Percentiles rank a stretch among this genome's conserved stretches.
Conservation (phyloP, 2,329 filamentous ascomycete species). For the Fusarium sp. region DNA sequence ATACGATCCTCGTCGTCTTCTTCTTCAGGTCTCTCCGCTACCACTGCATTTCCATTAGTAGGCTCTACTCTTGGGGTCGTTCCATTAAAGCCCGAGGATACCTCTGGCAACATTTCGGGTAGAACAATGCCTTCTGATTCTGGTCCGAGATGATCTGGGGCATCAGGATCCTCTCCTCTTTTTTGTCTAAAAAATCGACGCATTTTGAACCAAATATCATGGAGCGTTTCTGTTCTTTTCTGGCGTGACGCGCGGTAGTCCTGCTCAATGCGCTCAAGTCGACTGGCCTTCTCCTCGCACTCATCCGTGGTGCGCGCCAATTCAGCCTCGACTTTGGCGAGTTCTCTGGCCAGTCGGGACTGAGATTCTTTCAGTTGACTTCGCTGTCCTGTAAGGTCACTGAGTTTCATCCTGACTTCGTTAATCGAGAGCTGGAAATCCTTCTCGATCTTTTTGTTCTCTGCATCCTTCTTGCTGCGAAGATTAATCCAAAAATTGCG, state of each 20-base stretch:
- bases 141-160: slow-evolving; percentile 22
- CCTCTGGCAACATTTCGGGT: slow-evolving; percentile 10
- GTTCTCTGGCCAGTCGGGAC: slow-evolving; percentile 43
- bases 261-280: slow-evolving; percentile 46
- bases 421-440: slow-evolving; percentile 39
- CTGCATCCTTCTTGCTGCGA: slow-evolving; percentile 36
- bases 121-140: slow-evolving; percentile 26
- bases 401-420: slow-evolving; percentile 44
- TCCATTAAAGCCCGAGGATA: slow-evolving; percentile 20
- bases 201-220: slow-evolving; percentile 46
- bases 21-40: neutral
- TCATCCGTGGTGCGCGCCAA: slow-evolving; percentile 46
- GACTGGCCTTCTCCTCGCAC: slow-evolving; percentile 47
- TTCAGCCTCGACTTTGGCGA: slow-evolving; percentile 50
- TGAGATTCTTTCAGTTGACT: slow-evolving; percentile 43
- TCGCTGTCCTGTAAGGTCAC: slow-evolving; percentile 42
- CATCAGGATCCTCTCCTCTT: slow-evolving; percentile 38
- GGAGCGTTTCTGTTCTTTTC: slow-evolving; percentile 41
- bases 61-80: neutral
- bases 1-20: slow-evolving; percentile 24
- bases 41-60: neutral
- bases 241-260: slow-evolving; percentile 45
- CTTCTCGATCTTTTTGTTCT: slow-evolving; percentile 38
- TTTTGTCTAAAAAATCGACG: slow-evolving; percentile 47
- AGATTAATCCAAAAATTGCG: slow-evolving; percentile 48